Conservation (phyloP, 2,329 filamentous ascomycete species). For the Cephalotrichum gorgonifer region DNA sequence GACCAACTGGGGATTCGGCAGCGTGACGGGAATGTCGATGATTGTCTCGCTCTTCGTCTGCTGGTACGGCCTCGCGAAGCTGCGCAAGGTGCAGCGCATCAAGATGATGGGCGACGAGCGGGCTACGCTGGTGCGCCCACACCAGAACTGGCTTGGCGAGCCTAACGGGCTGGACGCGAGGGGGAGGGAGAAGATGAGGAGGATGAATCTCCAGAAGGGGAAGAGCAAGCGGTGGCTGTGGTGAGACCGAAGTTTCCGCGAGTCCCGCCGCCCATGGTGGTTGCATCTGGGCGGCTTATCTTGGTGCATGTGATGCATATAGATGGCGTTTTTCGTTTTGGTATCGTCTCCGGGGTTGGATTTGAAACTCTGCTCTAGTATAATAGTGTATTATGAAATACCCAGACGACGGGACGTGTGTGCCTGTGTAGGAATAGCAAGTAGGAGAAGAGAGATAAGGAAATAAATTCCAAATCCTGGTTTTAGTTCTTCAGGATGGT, state of each 20-base stretch:
- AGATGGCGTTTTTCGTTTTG: conserved; percentile 4
- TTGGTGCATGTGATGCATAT: conserved; percentile 3
- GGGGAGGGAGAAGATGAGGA: conserved; percentile 42
- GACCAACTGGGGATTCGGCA: conserved; percentile 73
- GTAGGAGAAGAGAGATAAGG: no score
- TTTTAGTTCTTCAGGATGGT: background rate
- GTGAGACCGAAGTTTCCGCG: background rate
- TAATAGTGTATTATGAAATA: background rate
- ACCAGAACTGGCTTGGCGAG: conserved; percentile 17
- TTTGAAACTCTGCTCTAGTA: background rate
- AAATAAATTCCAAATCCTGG: no score
- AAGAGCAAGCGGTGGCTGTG: conserved; percentile 19
- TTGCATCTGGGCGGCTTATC: background rate
- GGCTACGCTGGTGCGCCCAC: conserved; percentile 24
- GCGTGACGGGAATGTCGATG: conserved; percentile 61
- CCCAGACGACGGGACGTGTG: background rate
- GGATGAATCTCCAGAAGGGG: conserved; percentile 39
- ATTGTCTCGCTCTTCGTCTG: conserved; percentile 68
- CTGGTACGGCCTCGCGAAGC: conserved; percentile 71
- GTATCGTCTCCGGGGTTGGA: background rate
- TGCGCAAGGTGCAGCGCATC: conserved; percentile 78
- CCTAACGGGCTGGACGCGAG: conserved; percentile 41
- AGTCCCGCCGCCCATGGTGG: background rate
- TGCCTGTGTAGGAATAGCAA: background rate
- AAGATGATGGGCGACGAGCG: conserved; percentile 58